A percentile compares a stretch with the other conserved stretches of the same genome.
Evolutionary conservation across 139 green algal species (phyloP).

Genomic region (Volvox africanus): DNA sequence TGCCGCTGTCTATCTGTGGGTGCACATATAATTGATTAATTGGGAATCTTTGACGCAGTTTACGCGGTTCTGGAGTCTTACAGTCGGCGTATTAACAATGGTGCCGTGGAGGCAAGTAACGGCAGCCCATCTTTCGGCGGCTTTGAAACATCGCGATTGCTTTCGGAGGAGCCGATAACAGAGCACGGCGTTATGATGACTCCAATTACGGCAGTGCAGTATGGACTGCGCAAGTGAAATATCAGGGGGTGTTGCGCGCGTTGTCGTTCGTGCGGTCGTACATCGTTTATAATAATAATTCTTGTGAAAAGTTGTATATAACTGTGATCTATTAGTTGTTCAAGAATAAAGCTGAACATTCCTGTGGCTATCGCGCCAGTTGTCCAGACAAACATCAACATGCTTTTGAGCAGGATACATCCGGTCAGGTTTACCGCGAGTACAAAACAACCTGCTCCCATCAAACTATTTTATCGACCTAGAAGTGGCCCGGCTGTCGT

Average conservation of each 20-base stretch:
- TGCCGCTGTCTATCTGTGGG: not conserved
- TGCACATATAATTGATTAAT: not conserved
- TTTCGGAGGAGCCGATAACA: not conserved
- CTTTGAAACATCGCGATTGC: conserved; percentile 27
- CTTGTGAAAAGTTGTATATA: too few relatives aligned
- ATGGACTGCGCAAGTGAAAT: not conserved
- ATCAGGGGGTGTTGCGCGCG: not conserved
- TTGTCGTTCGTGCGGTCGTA: not conserved
- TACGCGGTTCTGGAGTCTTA: conserved; percentile 1
- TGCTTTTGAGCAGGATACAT: too few relatives aligned
- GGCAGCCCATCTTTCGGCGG: not conserved
- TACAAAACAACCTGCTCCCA: not conserved
- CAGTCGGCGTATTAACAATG: not conserved
- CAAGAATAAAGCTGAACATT: too few relatives aligned
- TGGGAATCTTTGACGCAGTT: not conserved
- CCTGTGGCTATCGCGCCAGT: too few relatives aligned
- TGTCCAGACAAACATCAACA: too few relatives aligned
- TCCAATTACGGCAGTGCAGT: not conserved
- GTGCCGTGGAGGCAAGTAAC: not conserved
- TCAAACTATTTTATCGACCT: not conserved
- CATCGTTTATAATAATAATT: too few relatives aligned
- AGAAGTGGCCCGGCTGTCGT: not conserved
- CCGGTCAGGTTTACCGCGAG: too few relatives aligned
- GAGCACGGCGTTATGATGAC: not conserved
- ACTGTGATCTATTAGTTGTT: too few relatives aligned